Evolutionary conservation across 345 rosid genomes (phyloP), one percentile per base, ranked within the genome.

Genomic region (Camelina neglecta): DNA sequence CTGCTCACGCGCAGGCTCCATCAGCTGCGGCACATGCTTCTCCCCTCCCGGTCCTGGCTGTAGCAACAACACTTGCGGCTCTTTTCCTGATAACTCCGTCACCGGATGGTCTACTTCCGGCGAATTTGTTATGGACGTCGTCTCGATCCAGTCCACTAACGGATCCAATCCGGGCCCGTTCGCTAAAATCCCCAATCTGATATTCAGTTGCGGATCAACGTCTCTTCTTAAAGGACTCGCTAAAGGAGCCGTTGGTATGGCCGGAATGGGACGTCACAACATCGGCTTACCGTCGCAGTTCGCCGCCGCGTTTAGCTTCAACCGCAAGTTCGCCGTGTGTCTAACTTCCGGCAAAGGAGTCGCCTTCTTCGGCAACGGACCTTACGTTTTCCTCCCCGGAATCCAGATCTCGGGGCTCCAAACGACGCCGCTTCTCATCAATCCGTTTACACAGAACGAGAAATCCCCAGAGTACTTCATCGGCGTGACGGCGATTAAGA

Each of bases 391-490:
- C 72, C 90, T 84, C 23, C 91, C 94, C 0, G 81, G 81, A 15
- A 57, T 87, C 3, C 79, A 82, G 24, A 88, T 73, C 18, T 88
- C 93, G 0, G 2, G 65, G 0, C 87, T 90, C 3, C 8, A 38
- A 0, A 90, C 84, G 66, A 89, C 98, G 0, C 88, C 93, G 0
- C 57, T 93, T 8, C 69, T 87, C 11, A 70, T 85, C 16, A 92
- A 90, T 64, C 93, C 92, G 0, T 81, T 1, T 77, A 6, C 63
- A 1, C 20, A 15, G 3, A 92, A 88, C 2, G 92, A 87, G 8
- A 75, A 88, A 21, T 86, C 96, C 0, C 53, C 93, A 0, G 97
- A 92, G 45, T 92, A 90, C 63, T 90, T 87, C 83, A 86, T 88
- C 7, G 83, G 81, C 11, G 90, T 88, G 4, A 90, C 63, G 8